These are phyloP conservation scores for Blastocystis sp. DNA, from an alignment of 352 stramenopile genomes.

Conservation along the genomic window DNA sequence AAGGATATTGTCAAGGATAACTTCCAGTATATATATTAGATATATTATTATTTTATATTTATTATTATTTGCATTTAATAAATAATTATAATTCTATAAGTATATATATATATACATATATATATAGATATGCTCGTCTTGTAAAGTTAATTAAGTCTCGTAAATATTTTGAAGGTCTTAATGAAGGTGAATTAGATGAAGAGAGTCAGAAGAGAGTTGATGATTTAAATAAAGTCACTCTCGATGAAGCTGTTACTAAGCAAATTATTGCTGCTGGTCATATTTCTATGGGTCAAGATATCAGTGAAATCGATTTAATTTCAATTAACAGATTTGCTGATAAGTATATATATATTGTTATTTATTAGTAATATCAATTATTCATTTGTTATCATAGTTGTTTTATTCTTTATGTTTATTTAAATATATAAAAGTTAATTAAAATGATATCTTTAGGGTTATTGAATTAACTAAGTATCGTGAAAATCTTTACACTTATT, in stretches of 20 bases:
- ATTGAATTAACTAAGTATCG: conserved; percentile 94
- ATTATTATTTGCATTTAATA: conserved; percentile 15
- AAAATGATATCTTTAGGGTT: conserved; percentile 58
- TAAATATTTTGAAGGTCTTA: conserved; percentile 11
- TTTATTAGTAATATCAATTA: too few relatives aligned
- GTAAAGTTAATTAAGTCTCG: conserved; percentile 33
- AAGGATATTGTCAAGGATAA: conserved; percentile 98
- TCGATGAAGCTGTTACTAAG: conserved; percentile 83
- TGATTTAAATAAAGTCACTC: conserved; percentile 67
- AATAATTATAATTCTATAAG: too few relatives aligned
- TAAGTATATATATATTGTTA: background rate
- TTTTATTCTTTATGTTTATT: too few relatives aligned
- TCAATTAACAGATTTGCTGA: conserved; percentile 95
- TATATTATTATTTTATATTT: background rate
- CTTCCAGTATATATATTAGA: conserved; percentile 79
- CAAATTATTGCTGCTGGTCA: conserved; percentile 74
- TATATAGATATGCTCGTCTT: conserved; percentile 42
- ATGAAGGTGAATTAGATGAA: conserved; percentile 45
- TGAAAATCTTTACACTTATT: conserved; percentile 73
- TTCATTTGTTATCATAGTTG: too few relatives aligned
- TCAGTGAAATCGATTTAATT: conserved; percentile 92
- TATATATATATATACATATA: conserved; percentile 55
- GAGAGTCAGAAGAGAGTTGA: too few relatives aligned
- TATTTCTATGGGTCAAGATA: conserved; percentile 98
- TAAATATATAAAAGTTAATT: too few relatives aligned